Base-by-base conservation (phyloP, 208 protist genomes). In the Crithidia thermophila region DNA sequence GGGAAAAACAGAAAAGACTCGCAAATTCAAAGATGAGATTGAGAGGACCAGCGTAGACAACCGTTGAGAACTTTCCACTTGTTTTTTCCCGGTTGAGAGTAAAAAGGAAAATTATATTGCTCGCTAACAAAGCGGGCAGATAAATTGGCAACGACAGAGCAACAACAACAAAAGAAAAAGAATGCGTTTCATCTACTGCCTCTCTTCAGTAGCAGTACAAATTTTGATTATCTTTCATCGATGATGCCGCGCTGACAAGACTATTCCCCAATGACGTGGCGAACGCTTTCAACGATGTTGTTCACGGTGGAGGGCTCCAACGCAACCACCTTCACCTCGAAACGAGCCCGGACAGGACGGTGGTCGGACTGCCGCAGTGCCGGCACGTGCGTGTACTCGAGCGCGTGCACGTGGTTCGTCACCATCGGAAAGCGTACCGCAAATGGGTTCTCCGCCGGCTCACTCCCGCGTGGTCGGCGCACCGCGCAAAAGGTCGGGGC, bases 291-390 rank as follows among this genome's bases (percentile, higher is more conserved):
- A 3, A 86, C 37, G 3, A 90, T 59, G 18, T 76, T 61, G 23
- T 34, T 56, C 4, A 93, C 79, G 6, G 85, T 51, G 27, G 74
- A 59, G 8, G 82, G 67, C 20, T 34, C 43, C 64, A 93, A 33
- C 3, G 69, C 45, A 11, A 93, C 40, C 14, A 90, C 84, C 33
- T 64, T 75, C 34, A 93, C 83, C 36, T 82, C 79, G 56, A 93
- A 93, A 25, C 81, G 73, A n/a, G 84, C 81, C 23, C 72, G 79
- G 39, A 93, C 87, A 8, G 87, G 87, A 13, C 84, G 75, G 27
- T 93, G 87, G 56, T 93, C 87, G 8, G 87, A 93, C 58, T 87
- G 77, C 52, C 71, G 69, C 63, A 93, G 65, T 14, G 16, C 13
- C 45, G 62, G 37, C 25, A 87, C 75, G 71, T 61, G 65, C 39